These are phyloP conservation scores for Chimonanthus praecox DNA, from an alignment of 164 flowering plant genomes.

Conservation along the genomic window DNA sequence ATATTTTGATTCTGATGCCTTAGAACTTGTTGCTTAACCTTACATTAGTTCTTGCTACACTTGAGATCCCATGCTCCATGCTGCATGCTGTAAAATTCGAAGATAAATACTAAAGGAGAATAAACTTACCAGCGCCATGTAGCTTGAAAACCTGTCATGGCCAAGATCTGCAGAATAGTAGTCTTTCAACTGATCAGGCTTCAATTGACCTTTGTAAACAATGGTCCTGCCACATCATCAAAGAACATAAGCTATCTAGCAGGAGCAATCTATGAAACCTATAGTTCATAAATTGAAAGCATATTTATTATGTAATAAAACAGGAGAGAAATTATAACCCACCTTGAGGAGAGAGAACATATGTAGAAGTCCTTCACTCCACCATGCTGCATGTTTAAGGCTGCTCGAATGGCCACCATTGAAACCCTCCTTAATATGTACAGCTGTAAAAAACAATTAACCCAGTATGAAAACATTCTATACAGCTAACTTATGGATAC, in stretches of 20 bases:
- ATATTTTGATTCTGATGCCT: slow-evolving; percentile 76
- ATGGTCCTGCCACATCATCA: slow-evolving; percentile 60
- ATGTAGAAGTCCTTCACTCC: slow-evolving; percentile 87
- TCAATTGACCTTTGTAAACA: slow-evolving; percentile 97
- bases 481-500: not conserved
- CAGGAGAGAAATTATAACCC: not conserved
- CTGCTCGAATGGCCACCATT: slow-evolving; percentile 91
- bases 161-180: slow-evolving; percentile 95
- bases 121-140: slow-evolving; percentile 99
- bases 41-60: slow-evolving; percentile 53
- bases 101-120: slow-evolving; percentile 45
- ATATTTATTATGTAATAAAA: not conserved
- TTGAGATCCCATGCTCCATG: slow-evolving; percentile 42
- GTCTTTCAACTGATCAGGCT: slow-evolving; percentile 81
- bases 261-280: too few relatives aligned
- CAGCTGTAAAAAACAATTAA: slow-evolving; percentile 46
- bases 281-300: not conserved
- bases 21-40: slow-evolving; percentile 91
- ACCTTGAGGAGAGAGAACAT: slow-evolving; percentile 97
- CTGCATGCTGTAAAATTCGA: slow-evolving; percentile 70
- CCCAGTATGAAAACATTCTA: not conserved
- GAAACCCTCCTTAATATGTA: slow-evolving; percentile 87
- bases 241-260: not conserved
- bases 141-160: slow-evolving; percentile 99
- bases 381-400: slow-evolving; percentile 79